Evolutionary conservation across 176 grass and related monocot species (phyloP).

Genomic region (Leersia perrieri): DNA sequence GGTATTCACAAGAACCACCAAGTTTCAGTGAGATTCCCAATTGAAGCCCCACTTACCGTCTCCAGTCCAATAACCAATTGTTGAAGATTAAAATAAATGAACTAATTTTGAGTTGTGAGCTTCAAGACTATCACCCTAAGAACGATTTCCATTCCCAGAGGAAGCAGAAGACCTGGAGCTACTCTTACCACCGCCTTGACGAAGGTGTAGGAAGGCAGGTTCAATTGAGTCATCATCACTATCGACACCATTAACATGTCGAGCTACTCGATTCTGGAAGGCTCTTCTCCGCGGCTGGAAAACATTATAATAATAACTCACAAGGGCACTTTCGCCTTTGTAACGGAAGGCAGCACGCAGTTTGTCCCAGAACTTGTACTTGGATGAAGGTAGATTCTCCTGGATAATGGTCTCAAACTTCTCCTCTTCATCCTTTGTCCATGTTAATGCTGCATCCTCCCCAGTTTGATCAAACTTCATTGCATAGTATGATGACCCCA

Average conservation of each 20-base stretch:
- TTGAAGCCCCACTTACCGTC: neutral
- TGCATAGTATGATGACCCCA: slow-evolving; percentile 40
- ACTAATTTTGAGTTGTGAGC: neutral
- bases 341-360: slow-evolving; percentile 18
- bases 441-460: slow-evolving; percentile 43
- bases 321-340: slow-evolving; percentile 33
- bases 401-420: slow-evolving; percentile 33
- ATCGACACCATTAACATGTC: slow-evolving; percentile 25
- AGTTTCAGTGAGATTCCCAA: neutral
- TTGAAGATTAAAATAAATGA: neutral
- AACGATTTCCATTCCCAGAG: neutral
- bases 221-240: slow-evolving; percentile 52
- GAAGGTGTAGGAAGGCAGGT: slow-evolving; percentile 25
- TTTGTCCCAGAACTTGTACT: slow-evolving; percentile 37
- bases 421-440: slow-evolving; percentile 46
- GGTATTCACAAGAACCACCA: neutral
- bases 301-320: slow-evolving; percentile 68
- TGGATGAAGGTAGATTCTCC: slow-evolving; percentile 27
- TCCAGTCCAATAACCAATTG: neutral
- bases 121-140: neutral
- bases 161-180: neutral
- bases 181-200: slow-evolving; percentile 10
- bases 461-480: slow-evolving; percentile 38
- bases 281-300: slow-evolving; percentile 37
- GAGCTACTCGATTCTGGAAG: slow-evolving; percentile 41